These are phyloP conservation scores for Stephanodiscus minutulus DNA, from an alignment of 108 stramenopile genomes.

Conservation along the genomic window DNA sequence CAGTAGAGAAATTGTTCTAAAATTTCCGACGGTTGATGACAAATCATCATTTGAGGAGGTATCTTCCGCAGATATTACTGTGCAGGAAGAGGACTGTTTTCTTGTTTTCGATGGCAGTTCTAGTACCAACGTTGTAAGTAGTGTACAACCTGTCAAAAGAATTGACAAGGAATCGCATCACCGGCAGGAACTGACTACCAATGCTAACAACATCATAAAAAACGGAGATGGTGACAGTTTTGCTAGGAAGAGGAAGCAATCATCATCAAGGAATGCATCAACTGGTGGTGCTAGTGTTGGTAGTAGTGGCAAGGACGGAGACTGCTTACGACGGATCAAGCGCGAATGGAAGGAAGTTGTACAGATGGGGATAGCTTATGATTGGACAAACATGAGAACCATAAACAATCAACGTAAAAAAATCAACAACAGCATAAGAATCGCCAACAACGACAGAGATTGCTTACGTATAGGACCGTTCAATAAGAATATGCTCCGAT, in stretches of 20 bases:
- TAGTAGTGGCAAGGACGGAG: constrained; percentile 34
- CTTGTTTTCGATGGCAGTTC: too few species aligned
- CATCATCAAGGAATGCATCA: background rate
- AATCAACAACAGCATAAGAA: background rate
- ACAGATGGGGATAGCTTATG: constrained; percentile 77
- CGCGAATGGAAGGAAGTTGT: constrained; percentile 85
- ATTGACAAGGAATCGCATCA: constrained; percentile 3
- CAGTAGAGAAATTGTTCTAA: too few species aligned
- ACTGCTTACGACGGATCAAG: constrained; percentile 71
- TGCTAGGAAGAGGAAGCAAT: constrained; percentile 4
- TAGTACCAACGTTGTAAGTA: too few species aligned
- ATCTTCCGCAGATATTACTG: too few species aligned
- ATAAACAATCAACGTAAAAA: constrained; percentile 22
- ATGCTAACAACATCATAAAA: constrained; percentile 13
- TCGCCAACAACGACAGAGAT: constrained; percentile 12
- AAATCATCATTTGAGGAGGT: too few species aligned
- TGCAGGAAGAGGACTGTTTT: too few species aligned
- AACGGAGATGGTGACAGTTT: background rate
- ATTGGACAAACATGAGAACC: constrained; percentile 67
- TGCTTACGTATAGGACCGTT: constrained; percentile 76
- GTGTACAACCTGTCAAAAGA: background rate
- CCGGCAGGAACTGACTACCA: constrained; percentile 10
- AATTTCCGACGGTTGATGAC: too few species aligned
- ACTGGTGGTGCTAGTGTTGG: background rate
- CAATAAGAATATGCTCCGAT: constrained; percentile 71